These are phyloP conservation scores for Cordyceps fumosorosea DNA, from an alignment of 2,329 filamentous ascomycete genomes.

Conservation along the genomic window DNA sequence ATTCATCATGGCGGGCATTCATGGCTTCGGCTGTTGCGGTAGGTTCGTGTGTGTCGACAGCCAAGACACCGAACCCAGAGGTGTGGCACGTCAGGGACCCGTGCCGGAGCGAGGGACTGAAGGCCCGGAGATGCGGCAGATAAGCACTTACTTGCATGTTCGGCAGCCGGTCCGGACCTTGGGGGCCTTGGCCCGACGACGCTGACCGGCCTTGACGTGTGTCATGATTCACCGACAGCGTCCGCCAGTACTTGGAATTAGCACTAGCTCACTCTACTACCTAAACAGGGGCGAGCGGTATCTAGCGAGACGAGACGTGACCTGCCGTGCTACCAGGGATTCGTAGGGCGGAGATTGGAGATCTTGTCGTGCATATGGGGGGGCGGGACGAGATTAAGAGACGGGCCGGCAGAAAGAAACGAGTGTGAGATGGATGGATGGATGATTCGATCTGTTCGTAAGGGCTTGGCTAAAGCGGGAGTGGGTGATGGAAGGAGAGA, in stretches of 20 bases:
- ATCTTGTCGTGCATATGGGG: not conserved
- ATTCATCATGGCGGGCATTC: not conserved
- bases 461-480: not conserved
- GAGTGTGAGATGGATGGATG: not conserved
- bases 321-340: not conserved
- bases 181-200: constrained; percentile 11
- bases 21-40: not conserved
- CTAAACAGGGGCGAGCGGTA: not conserved
- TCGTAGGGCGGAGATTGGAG: not conserved
- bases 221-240: constrained; percentile 7
- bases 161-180: constrained; percentile 13
- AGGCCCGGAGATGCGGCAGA: not conserved
- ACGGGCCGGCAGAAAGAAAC: not conserved
- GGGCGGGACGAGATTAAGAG: not conserved
- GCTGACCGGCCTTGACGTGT: constrained; percentile 13
- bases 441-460: not conserved
- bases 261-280: not conserved
- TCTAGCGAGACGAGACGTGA: not conserved
- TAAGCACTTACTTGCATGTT: constrained; percentile 13
- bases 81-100: not conserved
- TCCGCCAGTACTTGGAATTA: not conserved
- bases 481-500: not conserved
- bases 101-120: not conserved
- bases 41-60: not conserved
- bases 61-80: not conserved